These are phyloP conservation scores for Apostasia ramifera DNA, from an alignment of 106 monocot species.

Conservation along the genomic window DNA sequence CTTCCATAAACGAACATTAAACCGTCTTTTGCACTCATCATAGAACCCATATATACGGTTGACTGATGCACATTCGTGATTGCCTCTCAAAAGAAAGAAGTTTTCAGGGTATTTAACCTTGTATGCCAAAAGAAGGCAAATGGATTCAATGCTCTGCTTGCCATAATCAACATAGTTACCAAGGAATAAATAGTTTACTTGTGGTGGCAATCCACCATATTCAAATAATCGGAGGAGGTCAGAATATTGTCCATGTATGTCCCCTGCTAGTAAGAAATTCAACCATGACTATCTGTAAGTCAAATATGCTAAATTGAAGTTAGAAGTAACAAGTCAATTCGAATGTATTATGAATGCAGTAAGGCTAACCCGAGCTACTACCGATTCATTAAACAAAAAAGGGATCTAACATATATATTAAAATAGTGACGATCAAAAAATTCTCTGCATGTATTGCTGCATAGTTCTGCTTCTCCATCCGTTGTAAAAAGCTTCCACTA, in stretches of 20 bases:
- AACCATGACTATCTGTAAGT: too few relatives aligned
- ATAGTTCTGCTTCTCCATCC: too few relatives aligned
- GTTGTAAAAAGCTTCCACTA: too few relatives aligned
- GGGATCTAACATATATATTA: too few relatives aligned
- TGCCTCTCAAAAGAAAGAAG: constrained; percentile 11
- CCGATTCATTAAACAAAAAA: too few relatives aligned
- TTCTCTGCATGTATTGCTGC: too few relatives aligned
- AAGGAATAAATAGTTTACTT: constrained; percentile 12
- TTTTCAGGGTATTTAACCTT: constrained; percentile 10
- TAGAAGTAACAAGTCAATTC: too few relatives aligned
- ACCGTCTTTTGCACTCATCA: constrained; percentile 12
- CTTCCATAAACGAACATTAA: constrained; percentile 10
- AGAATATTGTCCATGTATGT: constrained; percentile 13
- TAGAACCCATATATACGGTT: constrained; percentile 11
- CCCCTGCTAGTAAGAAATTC: not conserved
- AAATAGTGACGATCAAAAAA: too few relatives aligned
- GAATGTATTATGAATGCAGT: too few relatives aligned
- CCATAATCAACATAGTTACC: constrained; percentile 9
- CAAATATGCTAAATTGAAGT: too few relatives aligned
- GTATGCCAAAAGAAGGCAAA: constrained; percentile 10
- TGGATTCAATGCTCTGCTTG: constrained; percentile 11
- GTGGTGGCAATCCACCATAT: constrained; percentile 9
- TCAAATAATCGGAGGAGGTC: constrained; percentile 11
- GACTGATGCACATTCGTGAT: constrained; percentile 11
- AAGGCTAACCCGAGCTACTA: too few relatives aligned